Evolutionary conservation across 345 rosid species (phyloP).

Genomic region (Theobroma cacao): DNA sequence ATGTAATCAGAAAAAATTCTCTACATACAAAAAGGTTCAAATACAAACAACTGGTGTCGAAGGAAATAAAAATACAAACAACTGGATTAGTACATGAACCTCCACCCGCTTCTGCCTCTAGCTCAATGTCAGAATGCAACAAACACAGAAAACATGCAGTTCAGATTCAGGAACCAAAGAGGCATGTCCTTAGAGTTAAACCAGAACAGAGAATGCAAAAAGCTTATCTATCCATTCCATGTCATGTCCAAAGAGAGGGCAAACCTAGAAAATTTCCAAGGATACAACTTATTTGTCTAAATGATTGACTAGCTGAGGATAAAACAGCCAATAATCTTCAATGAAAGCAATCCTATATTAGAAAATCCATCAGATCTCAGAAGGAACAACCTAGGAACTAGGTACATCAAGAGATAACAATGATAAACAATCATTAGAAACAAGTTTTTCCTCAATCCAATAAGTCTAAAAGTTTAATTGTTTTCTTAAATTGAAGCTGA

Average conservation of each 20-base stretch:
- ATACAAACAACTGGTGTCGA: background rate
- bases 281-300: background rate
- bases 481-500: background rate
- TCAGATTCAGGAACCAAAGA: background rate
- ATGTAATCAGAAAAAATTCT: no score
- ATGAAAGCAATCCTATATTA: background rate
- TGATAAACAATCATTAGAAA: background rate
- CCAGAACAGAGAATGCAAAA: background rate
- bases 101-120: background rate
- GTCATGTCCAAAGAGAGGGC: no score
- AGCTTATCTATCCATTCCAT: background rate
- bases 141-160: background rate
- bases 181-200: background rate
- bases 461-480: background rate
- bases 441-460: background rate
- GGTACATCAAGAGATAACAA: background rate
- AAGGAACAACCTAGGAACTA: background rate
- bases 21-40: background rate
- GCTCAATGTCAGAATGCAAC: background rate
- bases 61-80: background rate
- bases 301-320: background rate
- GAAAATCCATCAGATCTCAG: background rate
- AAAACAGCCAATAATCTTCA: background rate
- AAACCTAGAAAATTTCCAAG: background rate
- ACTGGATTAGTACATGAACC: background rate